Conservation (phyloP, 306 rosid genomes). For the Vigna hirtella region DNA sequence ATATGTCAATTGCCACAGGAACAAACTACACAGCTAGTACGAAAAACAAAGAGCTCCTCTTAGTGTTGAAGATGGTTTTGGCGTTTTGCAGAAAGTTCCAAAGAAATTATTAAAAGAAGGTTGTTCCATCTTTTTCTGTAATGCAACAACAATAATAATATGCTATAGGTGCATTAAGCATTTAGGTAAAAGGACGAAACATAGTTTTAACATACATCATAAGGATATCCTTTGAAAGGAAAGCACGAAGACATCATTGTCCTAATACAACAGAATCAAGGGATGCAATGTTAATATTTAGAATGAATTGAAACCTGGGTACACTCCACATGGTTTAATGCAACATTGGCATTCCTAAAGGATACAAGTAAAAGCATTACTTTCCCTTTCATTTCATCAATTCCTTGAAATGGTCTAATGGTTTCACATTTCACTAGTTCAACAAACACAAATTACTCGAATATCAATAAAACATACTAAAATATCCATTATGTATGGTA, state of each 20-base stretch:
- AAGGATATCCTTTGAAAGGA: not conserved
- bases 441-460: not conserved
- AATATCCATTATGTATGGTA: not conserved
- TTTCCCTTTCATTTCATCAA: not conserved
- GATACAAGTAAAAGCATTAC: not conserved
- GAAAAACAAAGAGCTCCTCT: not conserved
- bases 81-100: not conserved
- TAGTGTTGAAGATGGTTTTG: not conserved
- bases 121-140: not conserved
- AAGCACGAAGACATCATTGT: not conserved
- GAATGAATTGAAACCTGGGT: not conserved
- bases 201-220: not conserved
- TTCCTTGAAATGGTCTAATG: conserved; percentile 2
- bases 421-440: conserved; percentile 18
- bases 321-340: not conserved
- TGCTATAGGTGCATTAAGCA: not conserved
- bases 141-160: not conserved
- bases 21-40: not conserved
- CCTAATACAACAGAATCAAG: not conserved
- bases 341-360: not conserved
- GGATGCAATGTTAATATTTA: not conserved
- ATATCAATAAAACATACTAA: not conserved
- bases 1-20: not conserved
- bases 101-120: not conserved
- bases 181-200: not conserved